Base-by-base conservation (phyloP, 257 asterid genomes). In the Solanum chiquidenum region DNA sequence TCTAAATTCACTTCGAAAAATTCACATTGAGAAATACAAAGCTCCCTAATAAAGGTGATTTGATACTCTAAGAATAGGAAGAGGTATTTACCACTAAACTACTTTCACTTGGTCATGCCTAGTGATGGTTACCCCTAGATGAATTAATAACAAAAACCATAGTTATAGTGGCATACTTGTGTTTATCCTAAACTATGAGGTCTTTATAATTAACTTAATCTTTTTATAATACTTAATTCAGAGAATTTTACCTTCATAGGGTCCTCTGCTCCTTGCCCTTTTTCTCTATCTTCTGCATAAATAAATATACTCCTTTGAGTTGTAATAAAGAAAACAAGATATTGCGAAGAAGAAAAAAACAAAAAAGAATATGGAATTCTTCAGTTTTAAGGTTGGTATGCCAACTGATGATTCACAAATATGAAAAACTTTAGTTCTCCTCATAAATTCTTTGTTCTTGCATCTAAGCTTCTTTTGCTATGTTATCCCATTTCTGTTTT, bases 311-410 rank as follows among this genome's bases (percentile, higher is more conserved):
- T 27, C 42, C 44, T 87, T 20, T 88, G 77, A 66, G 77, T 89
- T 40, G 86, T 68, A 44, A 55, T 88, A 80, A 80, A 60, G 90
- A 86, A 38, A 31, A 74, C 64, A 88, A 75, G 38, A 75, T 27
- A 27, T 2, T 44, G 12, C 11, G 23, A 7, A 40, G 18, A 0
- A 21, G 5, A 8, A 35, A 33, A 31, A 37, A 82, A 77, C 4
- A 76, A 76, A 40, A 40, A 64, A 44, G 58, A 72, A 86, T 84
- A 38, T 74, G 91, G 86, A 88, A 87, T 83, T 87, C 92, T 86
- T 89, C 90, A 83, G 58, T 86, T 88, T 71, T 71, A 85, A 91
- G 92, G 92, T 88, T 87, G 79, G 91, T 90, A 73, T 42, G 68
- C 25, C 66, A 71, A 86, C 85, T 82, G 27, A 12, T 18, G n/a